These are phyloP conservation scores for Pichia sp. DNA, from an alignment of 1,139 yeast genomes.

Conservation along the genomic window DNA sequence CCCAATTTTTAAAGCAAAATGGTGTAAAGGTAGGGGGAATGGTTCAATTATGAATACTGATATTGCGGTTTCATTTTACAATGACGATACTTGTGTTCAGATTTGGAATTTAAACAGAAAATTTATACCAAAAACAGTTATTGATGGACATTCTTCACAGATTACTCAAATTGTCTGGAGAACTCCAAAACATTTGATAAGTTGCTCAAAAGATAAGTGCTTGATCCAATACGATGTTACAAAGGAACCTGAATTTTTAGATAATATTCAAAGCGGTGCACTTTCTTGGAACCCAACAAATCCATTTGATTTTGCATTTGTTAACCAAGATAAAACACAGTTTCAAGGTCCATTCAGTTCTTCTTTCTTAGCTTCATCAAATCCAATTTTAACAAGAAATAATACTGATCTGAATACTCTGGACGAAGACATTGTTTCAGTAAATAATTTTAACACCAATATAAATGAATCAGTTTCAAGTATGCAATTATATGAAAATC, in stretches of 20 bases:
- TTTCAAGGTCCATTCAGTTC: conserved; percentile 29
- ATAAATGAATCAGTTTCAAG: neutral
- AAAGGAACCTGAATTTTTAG: conserved; percentile 43
- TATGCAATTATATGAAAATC: conserved; percentile 9
- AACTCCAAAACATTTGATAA: conserved; percentile 44
- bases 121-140: conserved; percentile 64
- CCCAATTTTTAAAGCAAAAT: conserved; percentile 64
- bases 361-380: neutral
- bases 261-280: conserved; percentile 47
- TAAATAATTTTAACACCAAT: neutral
- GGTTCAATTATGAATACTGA: conserved; percentile 43
- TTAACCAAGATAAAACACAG: conserved; percentile 45
- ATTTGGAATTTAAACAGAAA: conserved; percentile 71
- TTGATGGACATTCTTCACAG: conserved; percentile 46
- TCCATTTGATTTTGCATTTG: conserved; percentile 44
- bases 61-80: conserved; percentile 71
- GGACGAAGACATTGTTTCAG: neutral
- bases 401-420: neutral
- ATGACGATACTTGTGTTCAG: conserved; percentile 68
- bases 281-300: conserved; percentile 48
- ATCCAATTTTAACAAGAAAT: neutral
- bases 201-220: conserved; percentile 48
- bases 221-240: conserved; percentile 52
- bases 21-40: conserved; percentile 47
- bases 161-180: conserved; percentile 48